Percentiles rank a stretch among this genome's conserved stretches.
Conservation (phyloP, 257 asterid species). For the Ajuga chamaepitys region DNA sequence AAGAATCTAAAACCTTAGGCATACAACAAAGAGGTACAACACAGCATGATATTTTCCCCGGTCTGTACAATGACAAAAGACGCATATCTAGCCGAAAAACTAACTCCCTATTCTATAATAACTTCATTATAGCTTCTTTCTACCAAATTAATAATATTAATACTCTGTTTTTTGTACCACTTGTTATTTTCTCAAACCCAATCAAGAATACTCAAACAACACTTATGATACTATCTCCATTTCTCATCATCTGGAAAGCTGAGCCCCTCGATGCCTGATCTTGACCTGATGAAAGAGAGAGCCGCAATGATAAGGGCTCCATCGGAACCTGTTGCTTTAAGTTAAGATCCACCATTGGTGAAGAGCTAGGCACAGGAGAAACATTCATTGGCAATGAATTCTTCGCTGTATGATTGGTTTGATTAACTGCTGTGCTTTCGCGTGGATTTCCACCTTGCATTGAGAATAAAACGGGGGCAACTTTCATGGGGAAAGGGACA, state of each 20-base stretch:
- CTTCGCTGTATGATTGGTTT: constrained; percentile 12
- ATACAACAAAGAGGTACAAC: constrained; percentile 34
- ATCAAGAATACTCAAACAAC: constrained; percentile 36
- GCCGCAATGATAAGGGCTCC: constrained; percentile 54
- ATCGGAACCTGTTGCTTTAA: constrained; percentile 19
- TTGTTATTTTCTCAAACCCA: constrained; percentile 13
- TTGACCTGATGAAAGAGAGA: constrained; percentile 52
- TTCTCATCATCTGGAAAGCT: constrained; percentile 21
- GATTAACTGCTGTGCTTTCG: constrained; percentile 18
- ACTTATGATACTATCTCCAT: constrained; percentile 42
- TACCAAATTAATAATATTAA: constrained; percentile 13
- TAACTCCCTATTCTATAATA: constrained; percentile 23
- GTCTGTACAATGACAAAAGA: constrained; percentile 47
- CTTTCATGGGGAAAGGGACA: constrained; percentile 35
- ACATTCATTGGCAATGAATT: constrained; percentile 23
- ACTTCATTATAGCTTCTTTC: constrained; percentile 22
- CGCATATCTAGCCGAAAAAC: constrained; percentile 23
- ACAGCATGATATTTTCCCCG: constrained; percentile 40
- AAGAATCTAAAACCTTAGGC: constrained; percentile 25
- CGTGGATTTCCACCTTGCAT: constrained; percentile 39
- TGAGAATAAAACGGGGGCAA: constrained; percentile 37
- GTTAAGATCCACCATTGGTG: too few relatives aligned
- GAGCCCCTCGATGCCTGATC: constrained; percentile 40
- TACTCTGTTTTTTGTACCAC: constrained; percentile 7
- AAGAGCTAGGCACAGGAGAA: constrained; percentile 21